Conservation (phyloP, 345 rosid genomes). For the Salix udensis region DNA sequence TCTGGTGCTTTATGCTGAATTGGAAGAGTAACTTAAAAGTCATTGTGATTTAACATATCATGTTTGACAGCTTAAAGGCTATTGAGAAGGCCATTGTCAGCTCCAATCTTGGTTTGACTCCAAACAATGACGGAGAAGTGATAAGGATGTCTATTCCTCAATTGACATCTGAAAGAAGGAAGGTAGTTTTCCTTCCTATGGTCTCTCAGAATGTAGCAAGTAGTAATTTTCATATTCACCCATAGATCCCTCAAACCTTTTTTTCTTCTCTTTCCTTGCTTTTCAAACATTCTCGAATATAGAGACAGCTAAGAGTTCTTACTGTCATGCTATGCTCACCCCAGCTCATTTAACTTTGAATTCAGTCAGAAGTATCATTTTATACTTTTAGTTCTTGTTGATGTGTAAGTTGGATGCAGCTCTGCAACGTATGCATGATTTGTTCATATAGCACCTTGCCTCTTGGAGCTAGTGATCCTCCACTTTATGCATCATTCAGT, state of each 20-base stretch:
- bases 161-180: conserved; percentile 83
- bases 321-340: too few species aligned
- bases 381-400: too few species aligned
- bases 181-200: conserved; percentile 46
- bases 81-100: conserved; percentile 90
- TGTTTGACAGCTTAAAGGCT: conserved; percentile 60
- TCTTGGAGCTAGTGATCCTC: not conserved
- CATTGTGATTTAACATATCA: conserved; percentile 7
- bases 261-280: not conserved
- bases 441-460: not conserved
- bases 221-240: not conserved
- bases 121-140: conserved; percentile 89
- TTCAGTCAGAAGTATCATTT: too few species aligned
- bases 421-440: not conserved
- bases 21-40: not conserved
- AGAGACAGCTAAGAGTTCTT: too few species aligned
- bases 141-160: conserved; percentile 83
- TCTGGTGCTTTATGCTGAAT: not conserved
- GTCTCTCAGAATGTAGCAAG: conserved; percentile 1
- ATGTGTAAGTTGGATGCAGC: not conserved
- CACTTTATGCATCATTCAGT: too few species aligned
- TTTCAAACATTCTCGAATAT: too few species aligned
- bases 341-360: too few species aligned
- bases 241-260: not conserved
- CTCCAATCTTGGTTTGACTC: conserved; percentile 86